phyloP scores from a whole-genome alignment of 768 basidiomycete species.

The Boletellus ananas region DNA sequence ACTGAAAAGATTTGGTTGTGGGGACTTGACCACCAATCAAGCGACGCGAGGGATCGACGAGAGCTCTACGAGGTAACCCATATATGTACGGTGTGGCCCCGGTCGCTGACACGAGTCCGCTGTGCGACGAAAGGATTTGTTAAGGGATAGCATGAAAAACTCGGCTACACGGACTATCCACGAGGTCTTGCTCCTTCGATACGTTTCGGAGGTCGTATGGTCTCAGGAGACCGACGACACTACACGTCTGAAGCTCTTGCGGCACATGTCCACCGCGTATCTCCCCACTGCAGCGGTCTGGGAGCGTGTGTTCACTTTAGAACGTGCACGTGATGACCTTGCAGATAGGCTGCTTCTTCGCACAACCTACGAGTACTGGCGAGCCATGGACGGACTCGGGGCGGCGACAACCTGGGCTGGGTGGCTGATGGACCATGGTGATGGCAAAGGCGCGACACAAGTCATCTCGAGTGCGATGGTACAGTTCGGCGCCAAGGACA shows the following conservation, averaged over 20 bases:
- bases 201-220: conserved; percentile 34
- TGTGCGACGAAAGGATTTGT: conserved; percentile 33
- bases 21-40: conserved; percentile 38
- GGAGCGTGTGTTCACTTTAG: conserved; percentile 38
- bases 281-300: conserved; percentile 44
- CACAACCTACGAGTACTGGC: conserved; percentile 43
- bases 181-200: conserved; percentile 45
- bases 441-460: conserved; percentile 39
- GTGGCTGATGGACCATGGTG: conserved; percentile 43
- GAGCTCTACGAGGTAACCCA: conserved; percentile 34
- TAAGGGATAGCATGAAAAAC: conserved; percentile 46
- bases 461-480: conserved; percentile 34
- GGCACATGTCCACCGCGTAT: conserved; percentile 40
- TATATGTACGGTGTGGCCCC: neutral
- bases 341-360: conserved; percentile 18
- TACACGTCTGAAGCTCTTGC: conserved; percentile 30
- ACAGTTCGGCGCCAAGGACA: conserved; percentile 25
- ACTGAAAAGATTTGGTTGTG: conserved; percentile 50
- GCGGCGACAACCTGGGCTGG: conserved; percentile 44
- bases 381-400: conserved; percentile 32
- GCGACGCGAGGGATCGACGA: conserved; percentile 15
- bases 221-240: conserved; percentile 17
- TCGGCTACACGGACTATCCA: conserved; percentile 40
- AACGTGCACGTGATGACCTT: conserved; percentile 15
- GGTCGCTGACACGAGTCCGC: conserved; percentile 1